Evolutionary conservation across 176 grass and related monocot genomes (phyloP).

Genomic region (Ensete ventricosum): DNA sequence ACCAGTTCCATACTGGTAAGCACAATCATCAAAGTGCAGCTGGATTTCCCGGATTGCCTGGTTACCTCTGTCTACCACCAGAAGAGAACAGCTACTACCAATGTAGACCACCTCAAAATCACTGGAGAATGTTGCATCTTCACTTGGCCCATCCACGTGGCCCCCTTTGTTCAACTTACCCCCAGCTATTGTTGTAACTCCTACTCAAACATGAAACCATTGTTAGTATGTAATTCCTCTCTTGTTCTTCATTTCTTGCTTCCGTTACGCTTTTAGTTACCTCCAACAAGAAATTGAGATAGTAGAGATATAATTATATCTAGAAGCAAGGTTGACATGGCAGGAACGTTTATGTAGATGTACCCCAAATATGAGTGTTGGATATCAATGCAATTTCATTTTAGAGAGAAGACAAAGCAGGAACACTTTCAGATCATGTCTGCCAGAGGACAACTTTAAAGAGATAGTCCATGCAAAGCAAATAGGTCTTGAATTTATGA

Average conservation of each 20-base stretch:
- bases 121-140: conserved; percentile 7
- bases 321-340: no score
- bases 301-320: no score
- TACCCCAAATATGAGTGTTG: no score
- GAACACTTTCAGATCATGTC: no score
- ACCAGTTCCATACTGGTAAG: conserved; percentile 9
- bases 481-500: no score
- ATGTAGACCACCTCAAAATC: conserved; percentile 16
- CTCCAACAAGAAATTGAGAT: no score
- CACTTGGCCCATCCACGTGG: not conserved
- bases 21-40: conserved; percentile 11
- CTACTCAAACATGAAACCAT: conserved; percentile 3
- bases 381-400: no score
- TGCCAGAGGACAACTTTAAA: no score
- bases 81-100: conserved; percentile 4
- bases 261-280: no score
- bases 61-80: conserved; percentile 12
- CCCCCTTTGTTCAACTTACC: not conserved
- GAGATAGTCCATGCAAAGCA: no score
- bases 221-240: not conserved
- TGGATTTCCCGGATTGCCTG: conserved; percentile 8
- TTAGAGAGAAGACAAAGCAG: no score
- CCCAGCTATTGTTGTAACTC: conserved; percentile 13
- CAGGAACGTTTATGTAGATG: no score
- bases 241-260: not conserved